Base-by-base conservation (phyloP, 108 stramenopile genomes). In the Ochromonas danica region DNA sequence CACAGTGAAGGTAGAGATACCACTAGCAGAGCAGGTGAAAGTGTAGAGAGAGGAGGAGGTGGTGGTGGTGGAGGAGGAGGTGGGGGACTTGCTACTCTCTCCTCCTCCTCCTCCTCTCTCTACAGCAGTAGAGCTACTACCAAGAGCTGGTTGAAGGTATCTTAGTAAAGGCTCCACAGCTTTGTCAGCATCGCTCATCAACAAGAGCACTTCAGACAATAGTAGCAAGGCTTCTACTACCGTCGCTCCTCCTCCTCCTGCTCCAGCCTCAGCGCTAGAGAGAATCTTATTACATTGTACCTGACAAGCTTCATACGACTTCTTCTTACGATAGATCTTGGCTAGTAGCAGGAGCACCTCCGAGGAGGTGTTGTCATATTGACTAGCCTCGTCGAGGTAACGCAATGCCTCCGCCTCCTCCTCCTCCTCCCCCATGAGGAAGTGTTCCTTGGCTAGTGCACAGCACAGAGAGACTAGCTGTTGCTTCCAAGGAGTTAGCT, bases 91-190 rank as follows among this genome's bases (percentile, higher is more conserved):
- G n/a, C n/a, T n/a, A n/a, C n/a, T n/a, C n/a, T n/a, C n/a, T n/a
- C n/a, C n/a, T n/a, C n/a, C n/a, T n/a, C n/a, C n/a, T n/a, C n/a
- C n/a, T n/a, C n/a, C n/a, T n/a, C n/a, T n/a, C n/a, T n/a, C n/a
- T n/a, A n/a, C n/a, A n/a, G n/a, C n/a, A n/a, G n/a, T n/a, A n/a
- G n/a, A n/a, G n/a, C n/a, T n/a, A n/a, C n/a, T n/a, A n/a, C n/a
- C n/a, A n/a, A n/a, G n/a, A n/a, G n/a, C n/a, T n/a, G n/a, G 81
- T 35, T 87, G n/a, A 0, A 40, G 71, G 40, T 85, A 75, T 33
- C 80, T 84, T n/a, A n/a, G n/a, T n/a, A n/a, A n/a, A n/a, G n/a
- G n/a, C 35, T 70, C 81, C 30, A 85, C 83, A n/a, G 87, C 88
- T 60, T 70, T 85, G 38, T 74, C 63, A 61, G 78, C 62, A 25